Evolutionary conservation across 345 rosid species (phyloP).

Genomic region (Orychophragmus violaceus): DNA sequence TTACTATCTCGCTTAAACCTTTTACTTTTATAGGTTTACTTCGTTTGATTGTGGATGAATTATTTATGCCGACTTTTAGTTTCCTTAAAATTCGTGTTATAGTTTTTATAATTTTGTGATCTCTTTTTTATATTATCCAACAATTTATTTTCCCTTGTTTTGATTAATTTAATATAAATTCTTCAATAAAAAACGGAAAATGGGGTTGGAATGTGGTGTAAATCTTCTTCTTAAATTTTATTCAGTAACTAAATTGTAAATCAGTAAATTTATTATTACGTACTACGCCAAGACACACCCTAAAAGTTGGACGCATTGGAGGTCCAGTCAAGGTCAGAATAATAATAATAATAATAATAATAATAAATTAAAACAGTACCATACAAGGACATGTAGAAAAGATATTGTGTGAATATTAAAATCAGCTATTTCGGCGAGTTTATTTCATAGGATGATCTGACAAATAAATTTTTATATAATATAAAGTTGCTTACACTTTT

Average conservation of each 20-base stretch:
- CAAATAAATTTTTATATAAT: slow-evolving; percentile 17
- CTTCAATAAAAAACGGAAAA: too few species aligned
- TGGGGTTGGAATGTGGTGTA: neutral
- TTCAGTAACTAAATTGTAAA: neutral
- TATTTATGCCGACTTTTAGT: too few species aligned
- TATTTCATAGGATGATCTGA: slow-evolving; percentile 28
- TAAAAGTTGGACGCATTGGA: neutral
- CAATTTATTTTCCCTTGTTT: too few species aligned
- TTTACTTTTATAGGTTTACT: too few species aligned
- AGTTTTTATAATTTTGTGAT: too few species aligned
- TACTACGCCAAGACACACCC: neutral
- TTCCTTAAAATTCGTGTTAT: too few species aligned
- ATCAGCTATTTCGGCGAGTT: slow-evolving; percentile 25
- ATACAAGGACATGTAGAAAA: slow-evolving; percentile 8
- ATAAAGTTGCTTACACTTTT: slow-evolving; percentile 12
- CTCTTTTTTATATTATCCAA: too few species aligned
- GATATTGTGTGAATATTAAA: slow-evolving; percentile 17
- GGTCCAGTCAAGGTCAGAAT: slow-evolving; percentile 15
- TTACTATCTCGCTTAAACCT: too few species aligned
- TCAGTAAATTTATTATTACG: neutral
- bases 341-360: too few species aligned
- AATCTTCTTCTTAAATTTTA: neutral
- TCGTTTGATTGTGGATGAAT: too few species aligned
- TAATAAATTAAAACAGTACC: slow-evolving; percentile 1
- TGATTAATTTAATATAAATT: too few species aligned